phyloP scores from a whole-genome alignment of 805 yeast genomes.

The Saccharomycopsis selenospora region DNA sequence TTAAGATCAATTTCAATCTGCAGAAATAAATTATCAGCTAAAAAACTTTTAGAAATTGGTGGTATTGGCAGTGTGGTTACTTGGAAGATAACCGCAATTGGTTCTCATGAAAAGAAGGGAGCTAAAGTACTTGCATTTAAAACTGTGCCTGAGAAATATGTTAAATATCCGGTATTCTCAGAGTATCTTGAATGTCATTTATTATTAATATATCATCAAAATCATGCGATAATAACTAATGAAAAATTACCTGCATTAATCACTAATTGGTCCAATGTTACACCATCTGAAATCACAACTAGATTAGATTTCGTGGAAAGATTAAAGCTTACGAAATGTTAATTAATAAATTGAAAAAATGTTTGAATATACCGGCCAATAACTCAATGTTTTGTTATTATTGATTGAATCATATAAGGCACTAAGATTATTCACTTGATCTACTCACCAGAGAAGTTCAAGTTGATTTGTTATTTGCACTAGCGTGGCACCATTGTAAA shows the following conservation, averaged over 20 bases:
- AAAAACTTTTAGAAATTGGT: not conserved
- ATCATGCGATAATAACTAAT: not conserved
- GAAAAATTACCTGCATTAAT: not conserved
- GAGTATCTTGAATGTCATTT: not conserved
- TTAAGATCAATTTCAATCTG: not conserved
- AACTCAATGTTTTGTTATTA: not conserved
- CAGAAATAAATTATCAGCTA: not conserved
- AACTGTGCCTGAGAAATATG: not conserved
- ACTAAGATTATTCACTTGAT: constrained; percentile 18
- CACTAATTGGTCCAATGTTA: not conserved
- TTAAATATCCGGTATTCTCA: not conserved
- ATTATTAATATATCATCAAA: not conserved
- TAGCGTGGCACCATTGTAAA: constrained; percentile 22
- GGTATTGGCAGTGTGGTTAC: not conserved
- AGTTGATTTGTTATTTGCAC: constrained; percentile 20
- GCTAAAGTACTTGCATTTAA: not conserved
- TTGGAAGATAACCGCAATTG: not conserved
- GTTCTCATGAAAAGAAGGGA: too few species aligned
- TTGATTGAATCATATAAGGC: constrained; percentile 10
- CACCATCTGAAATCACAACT: not conserved
- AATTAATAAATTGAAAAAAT: not conserved
- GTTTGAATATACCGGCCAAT: constrained; percentile 21
- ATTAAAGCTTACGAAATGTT: not conserved
- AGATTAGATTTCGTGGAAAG: not conserved
- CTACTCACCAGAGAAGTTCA: not conserved